Evolutionary conservation across 441 rosid species (phyloP), one percentile per base, ranked within the genome.

Genomic region (Erodium texanum): DNA sequence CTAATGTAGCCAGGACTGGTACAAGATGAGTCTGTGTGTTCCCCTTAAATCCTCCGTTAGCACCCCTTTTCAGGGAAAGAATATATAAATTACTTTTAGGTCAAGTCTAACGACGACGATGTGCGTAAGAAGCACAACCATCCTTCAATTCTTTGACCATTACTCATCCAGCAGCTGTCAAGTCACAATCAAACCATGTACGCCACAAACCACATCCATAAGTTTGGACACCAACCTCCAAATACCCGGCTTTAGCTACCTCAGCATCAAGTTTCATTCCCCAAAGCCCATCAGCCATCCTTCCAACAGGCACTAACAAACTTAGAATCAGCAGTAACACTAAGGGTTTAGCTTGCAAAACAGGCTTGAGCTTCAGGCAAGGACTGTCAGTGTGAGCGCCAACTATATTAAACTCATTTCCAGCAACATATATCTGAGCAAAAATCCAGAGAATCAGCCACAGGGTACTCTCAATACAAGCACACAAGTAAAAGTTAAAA

Each of bases 331-430:
- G 22, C 7, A 5, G 32, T 1, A 2, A 14, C 68, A 54, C 9
- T 36, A 10, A 27, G 8, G 36, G 48, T 29, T 63, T 16, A 92
- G 97, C 99, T 86, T 90, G 66, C 95, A 84, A 71, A 71, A 88
- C 82, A 69, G 98, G 98, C 86, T 95, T 95, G 77, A 95, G 74
- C 77, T 92, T 95, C 45, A 92, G 66, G 74, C 99, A 95, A 76
- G 97, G 99, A 77, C 99, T 95, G 70, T 94, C 99, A 15, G 97
- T 92, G 62, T 94, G 99, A 18, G 98, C 98, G 50, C 99, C 97
- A 0, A 95, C 80, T 5, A 90, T 80, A 73, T 85, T 85, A 75
- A 95, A 89, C 41, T 98, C 98, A 71, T 92, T 88, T 61, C 99
- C 98, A 69, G 96, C 89, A 67, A 80, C 95, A 76, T 86, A 76